Percentiles rank a stretch among this genome's conserved stretches.
These are phyloP conservation scores for Morella rubra DNA, from an alignment of 306 rosid genomes.

Conservation along the genomic window DNA sequence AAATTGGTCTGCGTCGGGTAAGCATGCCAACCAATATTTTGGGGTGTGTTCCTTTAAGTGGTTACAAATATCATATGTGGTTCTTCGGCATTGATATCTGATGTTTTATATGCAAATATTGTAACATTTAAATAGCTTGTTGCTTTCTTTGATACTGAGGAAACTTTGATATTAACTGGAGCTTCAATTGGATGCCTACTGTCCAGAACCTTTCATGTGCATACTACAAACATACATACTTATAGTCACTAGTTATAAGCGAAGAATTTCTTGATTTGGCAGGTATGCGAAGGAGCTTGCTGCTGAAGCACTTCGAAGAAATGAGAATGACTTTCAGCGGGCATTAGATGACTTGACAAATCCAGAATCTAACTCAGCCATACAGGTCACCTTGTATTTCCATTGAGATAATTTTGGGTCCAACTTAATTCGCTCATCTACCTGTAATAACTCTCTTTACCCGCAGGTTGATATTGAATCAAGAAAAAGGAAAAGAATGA, in stretches of 20 bases:
- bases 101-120: neutral
- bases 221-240: neutral
- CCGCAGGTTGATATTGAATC: constrained; percentile 63
- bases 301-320: constrained; percentile 87
- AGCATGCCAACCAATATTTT: constrained; percentile 15
- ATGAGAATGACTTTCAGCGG: constrained; percentile 72
- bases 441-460: constrained; percentile 21
- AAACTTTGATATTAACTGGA: neutral
- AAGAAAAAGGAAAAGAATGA: constrained; percentile 62
- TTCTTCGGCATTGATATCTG: neutral
- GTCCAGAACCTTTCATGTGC: neutral
- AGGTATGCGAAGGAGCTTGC: constrained; percentile 82
- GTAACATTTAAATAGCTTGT: neutral
- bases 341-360: constrained; percentile 87
- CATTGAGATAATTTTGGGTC: constrained; percentile 1
- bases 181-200: neutral
- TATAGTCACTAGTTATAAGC: constrained; percentile 2
- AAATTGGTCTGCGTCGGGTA: constrained; percentile 80
- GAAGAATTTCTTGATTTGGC: constrained; percentile 25
- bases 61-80: neutral
- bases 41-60: neutral
- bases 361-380: constrained; percentile 67
- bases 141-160: neutral
- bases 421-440: neutral
- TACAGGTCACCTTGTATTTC: constrained; percentile 52